Evolutionary conservation across 441 rosid species (phyloP).

Genomic region (Cnidoscolus chayamansa): DNA sequence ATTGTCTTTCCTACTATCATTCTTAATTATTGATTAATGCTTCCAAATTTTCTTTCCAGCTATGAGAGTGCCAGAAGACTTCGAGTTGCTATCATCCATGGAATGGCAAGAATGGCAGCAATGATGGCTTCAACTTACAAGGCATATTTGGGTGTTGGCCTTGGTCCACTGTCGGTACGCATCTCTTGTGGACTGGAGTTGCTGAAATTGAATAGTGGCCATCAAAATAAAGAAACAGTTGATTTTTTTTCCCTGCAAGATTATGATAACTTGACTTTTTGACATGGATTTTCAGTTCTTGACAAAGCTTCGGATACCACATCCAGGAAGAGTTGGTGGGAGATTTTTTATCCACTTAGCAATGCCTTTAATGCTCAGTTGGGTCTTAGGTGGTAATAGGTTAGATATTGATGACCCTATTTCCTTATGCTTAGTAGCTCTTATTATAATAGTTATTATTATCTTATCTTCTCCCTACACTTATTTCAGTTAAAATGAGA

Average conservation of each 20-base stretch:
- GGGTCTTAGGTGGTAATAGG: constrained; percentile 98
- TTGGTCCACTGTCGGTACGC: constrained; percentile 82
- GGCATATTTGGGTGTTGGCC: constrained; percentile 91
- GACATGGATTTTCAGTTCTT: constrained; percentile 52
- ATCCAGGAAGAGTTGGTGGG: constrained; percentile 87
- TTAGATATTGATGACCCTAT: constrained; percentile 27
- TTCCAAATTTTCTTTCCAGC: constrained; percentile 34
- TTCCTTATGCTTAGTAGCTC: constrained; percentile 7
- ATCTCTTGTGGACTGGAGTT: constrained; percentile 8
- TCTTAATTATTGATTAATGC: constrained; percentile 1
- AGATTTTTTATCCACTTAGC: constrained; percentile 70
- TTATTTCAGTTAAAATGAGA: neutral
- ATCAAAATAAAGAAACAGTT: neutral
- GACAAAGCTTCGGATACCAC: constrained; percentile 78
- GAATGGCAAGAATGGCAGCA: constrained; percentile 95
- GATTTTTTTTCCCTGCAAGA: neutral
- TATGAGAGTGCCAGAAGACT: constrained; percentile 70
- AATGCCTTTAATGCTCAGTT: constrained; percentile 81
- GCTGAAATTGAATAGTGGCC: neutral
- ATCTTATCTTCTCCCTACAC: neutral
- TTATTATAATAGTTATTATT: neutral
- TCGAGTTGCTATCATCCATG: constrained; percentile 83
- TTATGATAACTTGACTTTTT: constrained; percentile 6
- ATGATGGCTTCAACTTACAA: constrained; percentile 94
- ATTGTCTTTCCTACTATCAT: neutral